Percentiles rank a stretch among this genome's conserved stretches.
Conservation (phyloP, 2,329 filamentous ascomycete genomes). For the Pestalotiopsis sp. region DNA sequence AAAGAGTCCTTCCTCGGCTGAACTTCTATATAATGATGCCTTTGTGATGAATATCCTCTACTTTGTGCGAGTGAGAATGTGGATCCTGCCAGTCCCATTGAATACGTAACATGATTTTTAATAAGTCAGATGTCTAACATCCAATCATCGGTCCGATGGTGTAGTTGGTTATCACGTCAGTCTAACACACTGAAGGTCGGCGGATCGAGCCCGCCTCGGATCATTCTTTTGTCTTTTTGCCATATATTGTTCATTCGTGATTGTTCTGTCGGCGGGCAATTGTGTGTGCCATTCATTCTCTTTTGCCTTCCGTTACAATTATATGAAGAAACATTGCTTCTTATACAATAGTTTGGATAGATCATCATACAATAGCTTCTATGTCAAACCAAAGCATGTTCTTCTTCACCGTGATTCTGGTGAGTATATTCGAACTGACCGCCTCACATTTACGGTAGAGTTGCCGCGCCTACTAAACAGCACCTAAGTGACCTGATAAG, state of each 20-base stretch:
- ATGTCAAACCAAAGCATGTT: neutral
- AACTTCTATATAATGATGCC: too few relatives aligned
- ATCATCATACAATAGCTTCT: too few relatives aligned
- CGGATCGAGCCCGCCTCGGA: conserved; percentile 33
- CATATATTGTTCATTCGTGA: neutral
- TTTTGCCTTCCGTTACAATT: neutral
- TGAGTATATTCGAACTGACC: neutral
- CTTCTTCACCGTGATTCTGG: neutral
- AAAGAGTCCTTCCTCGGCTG: too few relatives aligned
- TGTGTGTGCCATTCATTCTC: neutral
- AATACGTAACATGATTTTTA: too few relatives aligned
- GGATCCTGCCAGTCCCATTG: too few relatives aligned
- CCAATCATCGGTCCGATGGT: conserved; percentile 24
- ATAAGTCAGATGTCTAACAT: neutral
- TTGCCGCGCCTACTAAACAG: neutral
- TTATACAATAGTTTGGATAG: too few relatives aligned
- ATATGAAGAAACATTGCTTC: too few relatives aligned
- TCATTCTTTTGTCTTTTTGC: neutral
- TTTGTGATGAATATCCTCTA: too few relatives aligned
- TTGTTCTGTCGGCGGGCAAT: neutral
- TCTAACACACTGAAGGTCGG: conserved; percentile 46
- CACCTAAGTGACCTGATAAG: neutral
- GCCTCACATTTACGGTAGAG: neutral
- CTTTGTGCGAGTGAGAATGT: too few relatives aligned
- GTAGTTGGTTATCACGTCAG: conserved; percentile 53